Percentiles rank a stretch among this genome's conserved stretches.
Conservation (phyloP, 805 yeast species). For the Starmerella floris region DNA sequence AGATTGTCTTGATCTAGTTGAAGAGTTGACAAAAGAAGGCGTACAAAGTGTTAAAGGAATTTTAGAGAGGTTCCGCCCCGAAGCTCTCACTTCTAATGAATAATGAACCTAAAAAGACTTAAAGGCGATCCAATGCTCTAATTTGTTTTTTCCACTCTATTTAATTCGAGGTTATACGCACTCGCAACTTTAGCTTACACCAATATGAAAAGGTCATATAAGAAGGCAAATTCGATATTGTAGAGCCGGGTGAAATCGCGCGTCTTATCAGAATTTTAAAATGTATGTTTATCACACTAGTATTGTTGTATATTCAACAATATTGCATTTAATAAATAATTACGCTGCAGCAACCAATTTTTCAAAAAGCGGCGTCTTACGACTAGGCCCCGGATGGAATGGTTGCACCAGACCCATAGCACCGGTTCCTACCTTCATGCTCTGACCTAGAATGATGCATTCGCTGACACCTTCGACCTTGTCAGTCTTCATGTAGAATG, state of each 20-base stretch:
- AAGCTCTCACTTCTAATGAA: not conserved
- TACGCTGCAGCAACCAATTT: conserved; percentile 4
- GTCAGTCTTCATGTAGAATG: conserved; percentile 94
- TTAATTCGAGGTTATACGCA: too few relatives aligned
- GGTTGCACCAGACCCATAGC: conserved; percentile 58
- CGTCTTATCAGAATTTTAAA: too few relatives aligned
- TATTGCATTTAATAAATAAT: not conserved
- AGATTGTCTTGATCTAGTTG: conserved; percentile 28
- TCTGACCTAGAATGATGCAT: conserved; percentile 93
- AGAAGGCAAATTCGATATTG: too few relatives aligned
- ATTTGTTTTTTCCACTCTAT: too few relatives aligned
- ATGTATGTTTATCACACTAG: not conserved
- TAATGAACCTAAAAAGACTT: not conserved
- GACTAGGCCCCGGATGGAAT: conserved; percentile 18
- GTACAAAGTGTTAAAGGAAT: conserved; percentile 21
- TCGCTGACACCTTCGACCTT: conserved; percentile 95
- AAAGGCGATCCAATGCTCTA: too few relatives aligned
- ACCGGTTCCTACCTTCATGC: conserved; percentile 96
- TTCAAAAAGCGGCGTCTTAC: conserved; percentile 20
- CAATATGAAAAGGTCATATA: too few relatives aligned
- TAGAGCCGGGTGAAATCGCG: too few relatives aligned
- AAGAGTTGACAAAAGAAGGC: conserved; percentile 24
- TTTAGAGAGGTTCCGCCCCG: conserved; percentile 19
- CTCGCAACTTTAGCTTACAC: too few relatives aligned
- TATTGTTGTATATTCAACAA: not conserved